Percentiles rank a stretch among this genome's conserved stretches.
phyloP scores from a whole-genome alignment of 108 stramenopile species.

The Pseudonitzschia delicatissima region DNA sequence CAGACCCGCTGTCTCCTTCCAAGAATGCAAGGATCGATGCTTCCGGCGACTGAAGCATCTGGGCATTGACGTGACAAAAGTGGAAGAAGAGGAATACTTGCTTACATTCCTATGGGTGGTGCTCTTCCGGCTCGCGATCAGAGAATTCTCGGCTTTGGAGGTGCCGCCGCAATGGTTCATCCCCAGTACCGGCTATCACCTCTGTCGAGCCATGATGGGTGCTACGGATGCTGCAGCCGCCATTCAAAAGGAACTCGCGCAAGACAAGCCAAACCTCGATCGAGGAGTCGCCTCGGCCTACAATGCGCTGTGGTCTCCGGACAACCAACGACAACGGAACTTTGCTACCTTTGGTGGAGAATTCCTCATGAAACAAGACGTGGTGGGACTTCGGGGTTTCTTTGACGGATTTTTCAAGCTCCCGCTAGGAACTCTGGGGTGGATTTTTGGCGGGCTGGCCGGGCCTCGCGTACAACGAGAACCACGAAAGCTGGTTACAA shows the following conservation, averaged over 20 bases:
- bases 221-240: constrained; percentile 71
- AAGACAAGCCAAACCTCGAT: constrained; percentile 62
- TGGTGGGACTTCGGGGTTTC: constrained; percentile 90
- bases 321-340: constrained; percentile 83
- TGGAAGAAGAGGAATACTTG: constrained; percentile 95
- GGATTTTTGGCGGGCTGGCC: constrained; percentile 96
- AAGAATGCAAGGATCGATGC: constrained; percentile 91
- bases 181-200: constrained; percentile 92
- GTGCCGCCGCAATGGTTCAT: constrained; percentile 91
- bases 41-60: constrained; percentile 74
- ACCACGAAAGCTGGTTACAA: constrained; percentile 86
- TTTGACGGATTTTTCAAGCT: constrained; percentile 94
- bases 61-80: constrained; percentile 77
- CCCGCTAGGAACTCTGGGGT: constrained; percentile 80
- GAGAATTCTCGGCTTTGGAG: constrained; percentile 88
- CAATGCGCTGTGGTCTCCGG: constrained; percentile 88
- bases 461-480: constrained; percentile 88
- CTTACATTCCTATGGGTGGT: constrained; percentile 96
- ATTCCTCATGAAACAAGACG: constrained; percentile 93
- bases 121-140: constrained; percentile 83
- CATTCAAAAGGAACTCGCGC: constrained; percentile 44
- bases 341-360: constrained; percentile 96
- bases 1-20: constrained; percentile 82
- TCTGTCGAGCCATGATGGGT: constrained; percentile 75
- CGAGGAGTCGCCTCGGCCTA: constrained; percentile 81